phyloP scores from a whole-genome alignment of 139 green algal species.

The Microglena sp. region DNA sequence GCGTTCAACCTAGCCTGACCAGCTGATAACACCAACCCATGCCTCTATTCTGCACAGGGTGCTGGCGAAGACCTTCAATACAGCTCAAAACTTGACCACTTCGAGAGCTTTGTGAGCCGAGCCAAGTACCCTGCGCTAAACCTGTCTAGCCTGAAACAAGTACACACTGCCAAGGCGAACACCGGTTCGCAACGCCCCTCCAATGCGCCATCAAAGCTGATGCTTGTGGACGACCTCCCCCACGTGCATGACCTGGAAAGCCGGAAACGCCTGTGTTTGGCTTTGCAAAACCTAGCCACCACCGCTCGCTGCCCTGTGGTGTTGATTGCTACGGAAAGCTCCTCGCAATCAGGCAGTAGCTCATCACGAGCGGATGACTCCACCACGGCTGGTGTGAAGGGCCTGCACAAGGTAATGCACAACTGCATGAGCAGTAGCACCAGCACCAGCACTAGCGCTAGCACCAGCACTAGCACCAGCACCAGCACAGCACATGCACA shows the following conservation, averaged over 20 bases:
- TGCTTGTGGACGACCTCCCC: conserved; percentile 68
- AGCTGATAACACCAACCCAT: too few relatives aligned
- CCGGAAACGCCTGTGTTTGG: conserved; percentile 30
- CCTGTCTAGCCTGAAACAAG: conserved; percentile 5
- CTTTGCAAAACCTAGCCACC: conserved; percentile 34
- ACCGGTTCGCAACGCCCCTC: neutral
- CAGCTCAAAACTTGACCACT: too few relatives aligned
- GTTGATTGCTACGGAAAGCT: conserved; percentile 41
- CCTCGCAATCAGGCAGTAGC: conserved; percentile 4
- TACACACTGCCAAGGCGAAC: neutral
- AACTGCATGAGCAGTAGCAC: neutral
- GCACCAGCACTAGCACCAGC: neutral
- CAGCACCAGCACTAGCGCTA: neutral
- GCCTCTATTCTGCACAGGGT: too few relatives aligned
- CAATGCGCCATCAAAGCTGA: conserved; percentile 28
- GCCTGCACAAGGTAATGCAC: conserved; percentile 46
- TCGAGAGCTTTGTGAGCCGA: conserved; percentile 55
- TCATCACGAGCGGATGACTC: conserved; percentile 5
- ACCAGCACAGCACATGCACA: neutral
- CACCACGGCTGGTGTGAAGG: conserved; percentile 20
- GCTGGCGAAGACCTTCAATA: too few relatives aligned
- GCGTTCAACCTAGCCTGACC: too few relatives aligned
- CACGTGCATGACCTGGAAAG: conserved; percentile 32
- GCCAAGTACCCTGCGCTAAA: conserved; percentile 51
- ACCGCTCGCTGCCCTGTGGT: conserved; percentile 41